A percentile compares a stretch with the other conserved stretches of the same genome.
phyloP scores from a whole-genome alignment of 2,329 filamentous ascomycete genomes.

The Fusarium pseudograminearum region DNA sequence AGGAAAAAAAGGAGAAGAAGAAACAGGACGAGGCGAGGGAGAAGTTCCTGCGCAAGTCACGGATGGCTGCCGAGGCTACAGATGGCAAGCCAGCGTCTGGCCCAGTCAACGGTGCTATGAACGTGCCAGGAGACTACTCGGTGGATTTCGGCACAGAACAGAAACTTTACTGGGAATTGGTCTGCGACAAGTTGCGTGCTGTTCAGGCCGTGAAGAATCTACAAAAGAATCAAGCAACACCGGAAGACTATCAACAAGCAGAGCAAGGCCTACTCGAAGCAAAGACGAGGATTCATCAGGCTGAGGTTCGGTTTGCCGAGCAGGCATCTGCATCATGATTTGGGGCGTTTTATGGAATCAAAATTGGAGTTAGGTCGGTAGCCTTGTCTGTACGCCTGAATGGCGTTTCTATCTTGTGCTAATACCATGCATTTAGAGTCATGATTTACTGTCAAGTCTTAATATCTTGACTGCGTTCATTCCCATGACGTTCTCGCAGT shows the following conservation, averaged over 20 bases:
- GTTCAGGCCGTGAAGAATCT: conserved; percentile 54
- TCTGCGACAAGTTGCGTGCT: conserved; percentile 57
- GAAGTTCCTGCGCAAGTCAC: conserved; percentile 52
- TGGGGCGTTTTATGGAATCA: conserved; percentile 3
- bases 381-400: conserved; percentile 34
- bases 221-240: conserved; percentile 43
- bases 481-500: conserved; percentile 68
- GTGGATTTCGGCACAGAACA: conserved; percentile 48
- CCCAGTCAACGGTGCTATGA: conserved; percentile 52
- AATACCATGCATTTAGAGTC: conserved; percentile 37
- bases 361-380: conserved; percentile 35
- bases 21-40: conserved; percentile 48
- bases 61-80: conserved; percentile 50
- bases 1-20: conserved; percentile 58
- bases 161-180: conserved; percentile 56
- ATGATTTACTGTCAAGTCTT: conserved; percentile 46
- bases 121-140: conserved; percentile 54
- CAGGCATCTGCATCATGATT: conserved; percentile 39
- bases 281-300: conserved; percentile 54
- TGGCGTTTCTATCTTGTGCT: conserved; percentile 34
- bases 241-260: conserved; percentile 48
- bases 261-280: conserved; percentile 49
- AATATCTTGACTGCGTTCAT: conserved; percentile 69
- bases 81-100: conserved; percentile 41
- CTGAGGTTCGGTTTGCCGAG: conserved; percentile 53